These are phyloP conservation scores for Cucurbita ficifolia DNA, from an alignment of 306 rosid genomes.

Conservation along the genomic window DNA sequence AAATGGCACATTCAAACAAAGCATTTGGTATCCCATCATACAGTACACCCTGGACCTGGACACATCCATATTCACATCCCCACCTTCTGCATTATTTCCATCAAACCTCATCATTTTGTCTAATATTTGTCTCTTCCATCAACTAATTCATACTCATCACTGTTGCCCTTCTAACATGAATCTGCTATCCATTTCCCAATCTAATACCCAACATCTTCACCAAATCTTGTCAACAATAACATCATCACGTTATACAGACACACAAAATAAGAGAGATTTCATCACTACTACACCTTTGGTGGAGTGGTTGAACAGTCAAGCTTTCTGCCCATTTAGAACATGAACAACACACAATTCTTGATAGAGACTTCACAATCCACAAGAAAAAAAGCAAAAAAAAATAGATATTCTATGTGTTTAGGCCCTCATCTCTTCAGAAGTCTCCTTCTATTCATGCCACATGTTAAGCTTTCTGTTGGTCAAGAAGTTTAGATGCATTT, in stretches of 20 bases:
- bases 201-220: background rate
- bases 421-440: background rate
- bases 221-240: background rate
- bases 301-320: conserved; percentile 3
- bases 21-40: background rate
- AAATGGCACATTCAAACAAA: background rate
- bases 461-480: background rate
- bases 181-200: background rate
- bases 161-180: background rate
- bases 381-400: no score
- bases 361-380: background rate
- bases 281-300: conserved; percentile 3
- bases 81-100: background rate
- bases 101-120: background rate
- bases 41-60: background rate
- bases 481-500: background rate
- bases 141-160: background rate
- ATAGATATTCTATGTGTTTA: background rate
- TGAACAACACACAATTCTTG: conserved; percentile 2
- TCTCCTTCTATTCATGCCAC: background rate
- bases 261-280: background rate
- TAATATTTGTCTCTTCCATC: background rate
- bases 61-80: background rate
- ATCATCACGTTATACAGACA: background rate
- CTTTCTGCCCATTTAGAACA: background rate